Conservation (phyloP, 2,329 filamentous ascomycete species). For the Botrytis sinoallii region DNA sequence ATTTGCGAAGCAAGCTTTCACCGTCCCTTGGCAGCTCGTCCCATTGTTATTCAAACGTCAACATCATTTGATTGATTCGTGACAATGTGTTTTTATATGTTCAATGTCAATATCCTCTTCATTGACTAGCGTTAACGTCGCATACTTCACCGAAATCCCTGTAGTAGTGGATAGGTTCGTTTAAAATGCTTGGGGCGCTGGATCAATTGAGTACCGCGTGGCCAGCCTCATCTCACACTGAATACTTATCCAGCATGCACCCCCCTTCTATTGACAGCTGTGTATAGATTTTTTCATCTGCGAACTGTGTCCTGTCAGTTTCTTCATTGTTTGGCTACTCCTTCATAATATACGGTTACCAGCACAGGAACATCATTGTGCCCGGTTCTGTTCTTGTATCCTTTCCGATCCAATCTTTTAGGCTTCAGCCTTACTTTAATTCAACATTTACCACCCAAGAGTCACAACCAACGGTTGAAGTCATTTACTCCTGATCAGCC, state of each 20-base stretch:
- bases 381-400: background rate
- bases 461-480: background rate
- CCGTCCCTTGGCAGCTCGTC: background rate
- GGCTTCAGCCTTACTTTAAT: background rate
- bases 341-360: background rate
- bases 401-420: background rate
- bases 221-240: background rate
- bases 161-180: background rate
- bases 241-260: background rate
- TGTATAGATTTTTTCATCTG: background rate
- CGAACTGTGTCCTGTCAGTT: background rate
- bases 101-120: background rate
- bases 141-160: conserved; percentile 13
- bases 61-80: background rate
- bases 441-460: background rate
- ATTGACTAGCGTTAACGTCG: background rate
- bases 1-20: background rate
- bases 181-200: background rate
- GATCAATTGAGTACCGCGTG: background rate
- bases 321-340: background rate
- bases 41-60: background rate
- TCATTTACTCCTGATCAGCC: background rate
- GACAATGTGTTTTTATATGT: background rate
- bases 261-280: background rate
- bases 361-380: background rate